Base-by-base conservation (phyloP, 2,329 filamentous ascomycete species). In the Talaromyces amestolkiae region DNA sequence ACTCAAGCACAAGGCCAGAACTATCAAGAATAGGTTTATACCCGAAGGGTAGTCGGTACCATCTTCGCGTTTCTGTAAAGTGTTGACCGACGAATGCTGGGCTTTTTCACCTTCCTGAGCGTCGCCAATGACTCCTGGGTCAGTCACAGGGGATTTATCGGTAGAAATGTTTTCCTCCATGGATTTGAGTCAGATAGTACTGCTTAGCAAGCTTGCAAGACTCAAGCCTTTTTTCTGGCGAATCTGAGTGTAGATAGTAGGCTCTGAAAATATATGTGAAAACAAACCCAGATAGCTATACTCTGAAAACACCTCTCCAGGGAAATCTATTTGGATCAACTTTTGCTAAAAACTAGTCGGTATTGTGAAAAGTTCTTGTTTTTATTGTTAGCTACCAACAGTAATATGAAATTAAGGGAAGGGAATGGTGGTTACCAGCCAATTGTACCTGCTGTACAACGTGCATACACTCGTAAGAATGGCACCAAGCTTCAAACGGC, bases 21-120 rank as follows among this genome's bases (percentile, higher is more conserved):
- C n/a, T 19, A 61, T 61, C 31, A 61, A 39, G 31, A 49, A 51
- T 13, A 61, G 19, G 9, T 51, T 61, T n/a, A 61, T 19, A 27
- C 43, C 45, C 3, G 43, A 51, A 37, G 59, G 59, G 15, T 61
- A 61, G n/a, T 61, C 59, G n/a, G 31, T 49, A 9, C 43, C 58
- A 37, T 37, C 58, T 37, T 61, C 43, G 31, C 58, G 58, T 61
- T 61, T 49, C 58, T 61, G 27, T 5, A 33, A 17, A 33, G 24
- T 15, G 24, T 35, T 60, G 58, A 39, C 58, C 49, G 58, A 27
- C 17, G 58, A 61, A 47, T 31, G 15, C 5, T 10, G 22, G n/a
- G 15, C 4, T 9, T 45, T 60, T 41, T 47, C 58, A 33, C 41
- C 22, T 35, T 49, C 58, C 27, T 47, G 58, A n/a, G 27, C 15